Base-by-base conservation (phyloP, 352 stramenopile species). In the Phytophthora pisi region DNA sequence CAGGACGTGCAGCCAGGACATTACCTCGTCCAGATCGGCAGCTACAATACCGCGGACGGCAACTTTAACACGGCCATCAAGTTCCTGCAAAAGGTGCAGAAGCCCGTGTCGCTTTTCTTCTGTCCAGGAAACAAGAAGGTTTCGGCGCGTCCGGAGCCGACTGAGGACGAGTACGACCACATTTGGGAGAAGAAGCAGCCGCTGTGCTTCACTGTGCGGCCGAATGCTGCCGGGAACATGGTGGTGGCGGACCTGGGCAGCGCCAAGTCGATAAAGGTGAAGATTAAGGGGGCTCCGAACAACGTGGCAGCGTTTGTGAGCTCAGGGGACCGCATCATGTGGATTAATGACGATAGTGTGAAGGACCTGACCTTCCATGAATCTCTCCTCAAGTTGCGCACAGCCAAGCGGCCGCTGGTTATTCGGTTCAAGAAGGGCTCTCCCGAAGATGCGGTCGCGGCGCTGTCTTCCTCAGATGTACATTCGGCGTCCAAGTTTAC, bases 41-140 rank as follows among this genome's bases (percentile, higher is more conserved):
- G 64, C 28, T 96, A 96, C 67, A 91, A 86, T 66, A 96, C 88
- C 0, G 76, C 84, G 4, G 86, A 91, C 40, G 88, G 88, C 31
- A 95, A 94, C 49, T 96, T 96, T 62, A 96, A 96, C 67, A 90
- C 86, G 5, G 88, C 88, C 18, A 96, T 96, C 69, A 96, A 96
- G 74, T 94, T 93, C 30, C 61, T 96, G 55, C 88, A 96, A 65
- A 93, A 95, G 57, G 85, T 96, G 9, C 85, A 78, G 64, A 96
- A 96, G 58, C 88, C 88, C 0, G 88, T 94, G 26, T 91, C 85
- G 23, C 68, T 96, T 5, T 95, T 79, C 66, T 96, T 96, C 50
- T 94, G 85, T 24, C 88, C 88, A 1, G 83, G 88, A 51, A 91
- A 90, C 65, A 92, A 94, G 58, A 91, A 93, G 62, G 53, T 83